A percentile compares a stretch with the other conserved stretches of the same genome.
phyloP scores from a whole-genome alignment of 257 asterid species.

The Lycium ferocissimum region DNA sequence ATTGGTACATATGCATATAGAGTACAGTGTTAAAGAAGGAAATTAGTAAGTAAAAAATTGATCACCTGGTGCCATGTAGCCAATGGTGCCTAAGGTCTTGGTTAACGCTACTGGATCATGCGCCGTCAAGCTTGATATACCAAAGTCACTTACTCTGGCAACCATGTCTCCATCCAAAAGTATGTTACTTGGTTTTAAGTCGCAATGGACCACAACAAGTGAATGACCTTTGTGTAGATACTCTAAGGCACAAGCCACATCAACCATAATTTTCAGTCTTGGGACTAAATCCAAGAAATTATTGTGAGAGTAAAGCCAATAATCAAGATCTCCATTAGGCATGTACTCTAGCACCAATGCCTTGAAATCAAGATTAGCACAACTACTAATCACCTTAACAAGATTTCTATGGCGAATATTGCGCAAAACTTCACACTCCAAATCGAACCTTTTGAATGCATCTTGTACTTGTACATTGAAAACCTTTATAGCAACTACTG shows the following conservation, averaged over 20 bases:
- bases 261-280: conserved; percentile 24
- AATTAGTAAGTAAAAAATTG: background rate
- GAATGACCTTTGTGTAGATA: conserved; percentile 25
- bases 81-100: conserved; percentile 25
- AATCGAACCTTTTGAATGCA: conserved; percentile 23
- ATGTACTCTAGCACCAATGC: conserved; percentile 30
- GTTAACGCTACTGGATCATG: background rate
- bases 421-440: conserved; percentile 17
- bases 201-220: conserved; percentile 27
- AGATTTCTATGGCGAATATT: conserved; percentile 31
- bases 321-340: conserved; percentile 30
- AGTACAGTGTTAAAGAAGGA: background rate
- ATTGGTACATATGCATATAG: background rate
- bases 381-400: conserved; percentile 26
- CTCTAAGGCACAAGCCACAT: conserved; percentile 30
- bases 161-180: conserved; percentile 24
- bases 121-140: background rate
- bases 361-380: conserved; percentile 20
- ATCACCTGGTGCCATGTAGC: conserved; percentile 28
- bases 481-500: conserved; percentile 26
- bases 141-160: conserved; percentile 15
- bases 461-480: background rate
- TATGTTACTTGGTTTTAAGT: conserved; percentile 30
- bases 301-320: conserved; percentile 26
- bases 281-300: conserved; percentile 1